These are phyloP conservation scores for Penicillium polonicum DNA, from an alignment of 2,329 filamentous ascomycete genomes.

Conservation along the genomic window DNA sequence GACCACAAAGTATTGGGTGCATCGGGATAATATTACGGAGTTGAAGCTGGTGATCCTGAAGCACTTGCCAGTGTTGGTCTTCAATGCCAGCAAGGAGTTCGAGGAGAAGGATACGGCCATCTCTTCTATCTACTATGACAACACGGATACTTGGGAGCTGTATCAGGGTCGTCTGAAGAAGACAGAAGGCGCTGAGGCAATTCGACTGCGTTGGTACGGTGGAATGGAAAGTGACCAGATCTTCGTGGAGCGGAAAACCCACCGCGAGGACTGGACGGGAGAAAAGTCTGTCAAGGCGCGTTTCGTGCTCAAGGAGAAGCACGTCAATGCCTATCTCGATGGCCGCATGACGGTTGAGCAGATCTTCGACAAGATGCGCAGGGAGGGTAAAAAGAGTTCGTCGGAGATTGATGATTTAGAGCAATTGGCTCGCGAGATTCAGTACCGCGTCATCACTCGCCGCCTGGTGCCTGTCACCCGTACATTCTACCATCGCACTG, in stretches of 20 bases:
- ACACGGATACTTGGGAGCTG: constrained; percentile 87
- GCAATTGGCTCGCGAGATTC: constrained; percentile 83
- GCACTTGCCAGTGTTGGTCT: constrained; percentile 93
- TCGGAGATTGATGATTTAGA: constrained; percentile 89
- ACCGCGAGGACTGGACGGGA: constrained; percentile 98
- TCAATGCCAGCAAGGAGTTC: constrained; percentile 96
- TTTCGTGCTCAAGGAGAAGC: constrained; percentile 94
- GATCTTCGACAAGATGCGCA: constrained; percentile 94
- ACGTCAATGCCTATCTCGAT: constrained; percentile 84
- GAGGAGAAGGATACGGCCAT: constrained; percentile 88
- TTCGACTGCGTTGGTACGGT: constrained; percentile 95
- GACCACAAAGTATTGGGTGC: constrained; percentile 99
- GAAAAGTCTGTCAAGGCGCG: constrained; percentile 98
- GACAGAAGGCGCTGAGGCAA: constrained; percentile 94
- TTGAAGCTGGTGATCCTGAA: constrained; percentile 97
- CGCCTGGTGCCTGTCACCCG: constrained; percentile 85
- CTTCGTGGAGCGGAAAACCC: constrained; percentile 96
- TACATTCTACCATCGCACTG: constrained; percentile 97
- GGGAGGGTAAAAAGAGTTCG: constrained; percentile 89
- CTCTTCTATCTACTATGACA: constrained; percentile 98
- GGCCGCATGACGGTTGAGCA: constrained; percentile 81
- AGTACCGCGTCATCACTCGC: constrained; percentile 87
- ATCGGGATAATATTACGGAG: constrained; percentile 97
- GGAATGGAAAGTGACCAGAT: constrained; percentile 94
- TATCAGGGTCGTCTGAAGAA: constrained; percentile 96